These are phyloP conservation scores for Gentiana straminea DNA, from an alignment of 257 asterid species.

Conservation along the genomic window DNA sequence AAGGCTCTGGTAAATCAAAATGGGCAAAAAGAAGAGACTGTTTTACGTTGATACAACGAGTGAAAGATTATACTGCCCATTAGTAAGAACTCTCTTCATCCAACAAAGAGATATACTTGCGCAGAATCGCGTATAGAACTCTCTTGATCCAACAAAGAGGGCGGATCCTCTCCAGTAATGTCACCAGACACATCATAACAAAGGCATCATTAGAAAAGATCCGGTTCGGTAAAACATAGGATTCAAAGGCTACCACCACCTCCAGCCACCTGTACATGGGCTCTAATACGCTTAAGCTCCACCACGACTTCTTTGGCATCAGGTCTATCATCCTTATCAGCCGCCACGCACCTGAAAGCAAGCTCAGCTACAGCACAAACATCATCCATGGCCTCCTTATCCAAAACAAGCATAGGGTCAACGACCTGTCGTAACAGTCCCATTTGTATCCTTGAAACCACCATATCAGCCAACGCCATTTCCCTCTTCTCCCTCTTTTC, in stretches of 20 bases:
- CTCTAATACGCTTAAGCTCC: conserved; percentile 61
- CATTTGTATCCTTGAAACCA: conserved; percentile 81
- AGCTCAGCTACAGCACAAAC: conserved; percentile 71
- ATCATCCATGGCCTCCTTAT: conserved; percentile 56
- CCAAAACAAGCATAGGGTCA: conserved; percentile 62
- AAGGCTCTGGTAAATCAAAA: no score
- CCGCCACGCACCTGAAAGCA: conserved; percentile 79
- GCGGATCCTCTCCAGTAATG: no score
- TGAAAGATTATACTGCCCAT: no score
- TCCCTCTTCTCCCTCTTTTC: conserved; percentile 76
- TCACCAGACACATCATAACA: no score
- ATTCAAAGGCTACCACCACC: conserved; percentile 46
- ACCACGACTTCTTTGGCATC: conserved; percentile 73
- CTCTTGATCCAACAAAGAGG: no score
- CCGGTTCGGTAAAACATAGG: conserved; percentile 26
- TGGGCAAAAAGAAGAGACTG: no score
- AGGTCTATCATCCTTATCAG: conserved; percentile 82
- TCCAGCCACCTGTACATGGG: conserved; percentile 27
- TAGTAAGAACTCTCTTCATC: not conserved
- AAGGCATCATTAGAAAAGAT: no score
- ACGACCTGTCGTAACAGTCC: conserved; percentile 80
- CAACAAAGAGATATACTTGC: conserved; percentile 12
- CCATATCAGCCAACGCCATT: conserved; percentile 80
- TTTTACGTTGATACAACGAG: no score
- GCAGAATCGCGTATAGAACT: not conserved